Percentiles rank a stretch among this genome's conserved stretches.
Conservation (phyloP, 78 protist species). For the Protostelium mycophagum region DNA sequence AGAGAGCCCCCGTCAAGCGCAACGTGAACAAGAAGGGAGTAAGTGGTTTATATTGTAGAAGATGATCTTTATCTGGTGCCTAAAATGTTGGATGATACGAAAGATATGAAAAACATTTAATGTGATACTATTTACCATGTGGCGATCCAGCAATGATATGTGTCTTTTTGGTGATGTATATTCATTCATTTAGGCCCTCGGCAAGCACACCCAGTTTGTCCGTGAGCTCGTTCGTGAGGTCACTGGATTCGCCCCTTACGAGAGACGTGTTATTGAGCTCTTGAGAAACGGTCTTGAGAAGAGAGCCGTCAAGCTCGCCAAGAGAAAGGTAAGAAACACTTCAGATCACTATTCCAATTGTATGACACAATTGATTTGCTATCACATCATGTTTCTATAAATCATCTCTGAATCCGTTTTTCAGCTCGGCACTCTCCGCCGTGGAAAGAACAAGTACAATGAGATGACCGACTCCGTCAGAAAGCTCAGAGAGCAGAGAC, state of each 20-base stretch:
- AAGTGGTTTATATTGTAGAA: neutral
- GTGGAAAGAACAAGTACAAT: neutral
- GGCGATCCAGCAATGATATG: neutral
- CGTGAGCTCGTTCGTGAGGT: constrained; percentile 85
- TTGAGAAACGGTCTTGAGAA: constrained; percentile 85
- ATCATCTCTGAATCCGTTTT: no score
- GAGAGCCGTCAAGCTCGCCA: constrained; percentile 91
- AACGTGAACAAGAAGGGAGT: neutral
- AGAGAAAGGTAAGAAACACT: constrained; percentile 41
- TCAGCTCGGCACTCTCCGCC: neutral
- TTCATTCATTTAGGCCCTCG: neutral
- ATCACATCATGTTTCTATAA: neutral
- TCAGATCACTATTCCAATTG: neutral
- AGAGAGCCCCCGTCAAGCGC: neutral
- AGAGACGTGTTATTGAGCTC: constrained; percentile 85
- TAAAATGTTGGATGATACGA: no score
- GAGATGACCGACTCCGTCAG: neutral
- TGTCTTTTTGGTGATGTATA: neutral
- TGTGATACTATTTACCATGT: neutral
- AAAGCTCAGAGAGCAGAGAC: neutral
- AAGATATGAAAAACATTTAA: no score
- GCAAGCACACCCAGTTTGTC: constrained; percentile 12
- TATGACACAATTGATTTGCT: neutral
- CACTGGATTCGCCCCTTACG: constrained; percentile 90
- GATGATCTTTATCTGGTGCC: no score